Base-by-base conservation (phyloP, 441 rosid species). In the Daphne laureola region DNA sequence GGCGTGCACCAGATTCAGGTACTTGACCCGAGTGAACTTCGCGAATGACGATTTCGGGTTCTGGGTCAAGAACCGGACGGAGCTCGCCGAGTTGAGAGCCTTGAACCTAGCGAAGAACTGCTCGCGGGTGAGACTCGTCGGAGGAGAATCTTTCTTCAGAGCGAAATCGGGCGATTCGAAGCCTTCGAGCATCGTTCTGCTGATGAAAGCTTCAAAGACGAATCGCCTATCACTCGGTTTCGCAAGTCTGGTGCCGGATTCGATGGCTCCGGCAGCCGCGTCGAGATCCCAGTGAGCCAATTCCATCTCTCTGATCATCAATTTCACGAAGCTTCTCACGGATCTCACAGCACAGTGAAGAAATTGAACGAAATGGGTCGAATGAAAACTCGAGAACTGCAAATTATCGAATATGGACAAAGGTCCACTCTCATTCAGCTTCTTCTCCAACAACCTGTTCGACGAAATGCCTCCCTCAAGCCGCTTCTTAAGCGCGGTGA, bases 221-320 rank as follows among this genome's bases (percentile, higher is more conserved):
- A 71, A 78, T 40, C 68, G 62, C 41, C 69, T 50, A 26, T 83
- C 81, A 40, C 76, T 59, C 8, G 74, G 66, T 15, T 73, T 61
- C 0, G 79, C 45, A 14, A 80, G 71, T 3, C 52, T 42, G 8
- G 70, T 64, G 21, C 56, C 67, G 8, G 77, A 76, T 42, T 73
- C 77, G 12, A 79, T 78, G 16, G 74, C 61, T 38, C 63, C 63
- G 15, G 77, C 74, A 18, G 84, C 87, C 13, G 72, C 73, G 65
- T 77, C 80, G 51, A 83, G 71, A 59, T 83, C 81, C 91, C 85
- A 83, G 0, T 45, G 53, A 0, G 87, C 82, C 1, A 62, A 54
- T 58, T 83, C 85, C 87, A 83, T 83, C 53, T 83, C 87, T 49
- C 63, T 67, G 14, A 68, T 71, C 70, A 77, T 53, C 41, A 62